Evolutionary conservation across 257 asterid species (phyloP), one percentile per base, ranked within the genome.

Genomic region (Lycium barbarum): DNA sequence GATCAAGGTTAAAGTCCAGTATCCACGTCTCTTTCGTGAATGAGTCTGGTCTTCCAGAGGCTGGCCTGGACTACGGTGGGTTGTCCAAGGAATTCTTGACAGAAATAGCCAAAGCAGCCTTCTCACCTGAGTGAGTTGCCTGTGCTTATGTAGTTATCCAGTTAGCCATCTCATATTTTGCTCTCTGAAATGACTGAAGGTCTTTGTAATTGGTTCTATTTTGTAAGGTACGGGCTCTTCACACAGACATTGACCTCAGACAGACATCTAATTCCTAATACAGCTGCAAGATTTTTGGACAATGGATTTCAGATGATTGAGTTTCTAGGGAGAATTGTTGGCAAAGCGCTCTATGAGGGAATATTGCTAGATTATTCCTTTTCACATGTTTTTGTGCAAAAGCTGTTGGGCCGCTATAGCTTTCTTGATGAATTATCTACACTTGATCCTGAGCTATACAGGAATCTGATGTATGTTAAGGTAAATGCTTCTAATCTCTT

Each of bases 1-100:
- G 99, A 81, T 89, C 98, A 88, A 93, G 91, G 88, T 85, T 96
- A 89, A 96, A 93, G 85, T 93, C 98, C 54, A 86, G 91, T 62
- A 93, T 96, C 84, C 98, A 93, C 82, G 97, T 96, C 80, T 95
- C 98, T 35, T 96, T 96, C 85, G 94, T 95, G 85, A 92, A 97
- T 87, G 98, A 94, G 87, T 95, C 99, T 84, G 99, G 98, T 72
- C 97, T 96, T 86, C 95, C 97, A 59, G 99, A 96, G 90, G 97
- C 98, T 85, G 99, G 99, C 84, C 95, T 96, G 78, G 99, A 96
- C 91, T 96, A 93, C 88, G 99, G 99, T 88, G 98, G 99, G 45
- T 88, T 96, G 88, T 95, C 99, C 85, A 96, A 95, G 92, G 98
- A 96, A 89, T 95, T 96, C 90, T 90, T 95, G 89, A 96, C 97